Evolutionary conservation across 768 basidiomycete species (phyloP).

Genomic region (Trametes cubensis): DNA sequence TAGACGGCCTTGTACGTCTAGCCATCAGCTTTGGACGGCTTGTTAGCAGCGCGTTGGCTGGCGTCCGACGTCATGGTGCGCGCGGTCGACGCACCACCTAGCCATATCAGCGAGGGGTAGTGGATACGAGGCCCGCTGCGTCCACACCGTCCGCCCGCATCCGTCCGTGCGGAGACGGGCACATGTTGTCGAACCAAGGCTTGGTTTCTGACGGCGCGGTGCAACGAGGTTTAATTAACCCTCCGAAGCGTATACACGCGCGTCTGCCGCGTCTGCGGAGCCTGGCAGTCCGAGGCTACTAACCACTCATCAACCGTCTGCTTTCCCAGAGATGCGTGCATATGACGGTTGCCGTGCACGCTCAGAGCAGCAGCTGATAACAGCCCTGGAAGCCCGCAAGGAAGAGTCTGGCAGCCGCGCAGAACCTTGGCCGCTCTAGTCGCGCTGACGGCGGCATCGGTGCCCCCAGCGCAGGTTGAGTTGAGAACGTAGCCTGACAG

Average conservation of each 20-base stretch:
- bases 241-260: constrained; percentile 16
- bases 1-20: background rate
- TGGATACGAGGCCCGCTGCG: background rate
- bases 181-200: constrained; percentile 14
- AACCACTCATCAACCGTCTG: background rate
- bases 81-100: background rate
- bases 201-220: constrained; percentile 19
- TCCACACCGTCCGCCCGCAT: background rate
- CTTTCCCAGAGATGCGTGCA: background rate
- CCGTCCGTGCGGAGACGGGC: background rate
- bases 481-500: constrained; percentile 5
- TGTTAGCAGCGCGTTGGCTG: background rate
- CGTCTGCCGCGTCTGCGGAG: constrained; percentile 10
- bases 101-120: background rate
- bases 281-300: background rate
- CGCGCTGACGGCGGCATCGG: no score
- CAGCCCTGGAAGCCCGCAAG: constrained; percentile 1
- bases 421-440: background rate
- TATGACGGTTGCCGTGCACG: constrained; percentile 1
- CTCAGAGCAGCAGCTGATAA: background rate
- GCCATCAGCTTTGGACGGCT: no score
- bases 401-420: background rate
- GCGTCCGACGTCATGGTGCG: background rate
- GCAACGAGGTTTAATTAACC: constrained; percentile 25
- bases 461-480: background rate